Conservation (phyloP, 2,329 filamentous ascomycete genomes). For the Teratosphaeria pseudoeucalypti region DNA sequence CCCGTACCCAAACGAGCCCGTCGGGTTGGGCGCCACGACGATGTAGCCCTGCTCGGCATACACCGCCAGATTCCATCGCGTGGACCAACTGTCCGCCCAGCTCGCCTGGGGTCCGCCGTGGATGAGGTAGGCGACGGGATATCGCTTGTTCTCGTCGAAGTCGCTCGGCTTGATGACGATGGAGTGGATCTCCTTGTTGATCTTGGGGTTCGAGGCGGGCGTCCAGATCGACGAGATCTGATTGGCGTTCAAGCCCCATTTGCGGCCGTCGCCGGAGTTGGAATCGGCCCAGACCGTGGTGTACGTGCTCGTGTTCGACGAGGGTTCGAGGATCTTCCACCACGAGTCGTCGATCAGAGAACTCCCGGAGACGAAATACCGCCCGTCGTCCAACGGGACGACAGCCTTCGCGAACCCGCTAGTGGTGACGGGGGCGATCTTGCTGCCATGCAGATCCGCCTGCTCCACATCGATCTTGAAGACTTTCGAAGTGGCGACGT, state of each 20-base stretch:
- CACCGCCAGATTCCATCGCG: constrained; percentile 20
- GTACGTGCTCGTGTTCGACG: constrained; percentile 32
- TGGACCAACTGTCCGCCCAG: constrained; percentile 19
- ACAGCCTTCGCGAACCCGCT: constrained; percentile 46
- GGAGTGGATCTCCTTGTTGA: constrained; percentile 52
- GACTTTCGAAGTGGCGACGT: constrained; percentile 51
- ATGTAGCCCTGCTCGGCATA: constrained; percentile 25
- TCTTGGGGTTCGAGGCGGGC: constrained; percentile 44
- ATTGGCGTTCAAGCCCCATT: constrained; percentile 53
- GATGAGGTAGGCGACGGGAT: constrained; percentile 24
- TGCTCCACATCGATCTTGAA: constrained; percentile 30
- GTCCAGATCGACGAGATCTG: constrained; percentile 64
- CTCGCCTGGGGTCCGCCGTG: constrained; percentile 22
- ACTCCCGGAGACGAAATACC: constrained; percentile 55
- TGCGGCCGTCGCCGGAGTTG: constrained; percentile 52
- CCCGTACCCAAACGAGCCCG: constrained; percentile 21
- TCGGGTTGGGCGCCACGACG: constrained; percentile 21
- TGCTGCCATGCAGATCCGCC: constrained; percentile 15
- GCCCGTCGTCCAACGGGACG: constrained; percentile 39
- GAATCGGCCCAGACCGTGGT: constrained; percentile 34
- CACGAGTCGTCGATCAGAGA: constrained; percentile 63
- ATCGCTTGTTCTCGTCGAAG: constrained; percentile 18
- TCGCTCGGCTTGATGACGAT: constrained; percentile 15
- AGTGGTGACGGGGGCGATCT: constrained; percentile 30
- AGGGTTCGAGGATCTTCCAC: constrained; percentile 50